phyloP scores from a whole-genome alignment of 2,329 filamentous ascomycete species.

The Lachnellula occidentalis region DNA sequence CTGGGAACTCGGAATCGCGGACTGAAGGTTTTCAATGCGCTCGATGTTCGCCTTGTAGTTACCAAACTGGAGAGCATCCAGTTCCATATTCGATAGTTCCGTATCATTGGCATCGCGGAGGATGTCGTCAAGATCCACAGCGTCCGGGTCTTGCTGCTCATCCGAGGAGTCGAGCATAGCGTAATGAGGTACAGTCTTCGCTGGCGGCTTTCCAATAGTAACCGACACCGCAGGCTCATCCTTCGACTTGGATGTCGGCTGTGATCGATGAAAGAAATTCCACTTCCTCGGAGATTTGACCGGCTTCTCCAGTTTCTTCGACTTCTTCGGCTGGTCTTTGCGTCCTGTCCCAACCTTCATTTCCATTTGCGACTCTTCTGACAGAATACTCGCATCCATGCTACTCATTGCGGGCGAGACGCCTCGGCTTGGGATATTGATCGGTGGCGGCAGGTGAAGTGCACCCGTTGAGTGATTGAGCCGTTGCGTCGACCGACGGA shows the following conservation, averaged over 20 bases:
- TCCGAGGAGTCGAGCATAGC: constrained; percentile 57
- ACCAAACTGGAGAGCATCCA: constrained; percentile 28
- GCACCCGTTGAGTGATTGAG: constrained; percentile 40
- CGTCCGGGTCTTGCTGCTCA: constrained; percentile 26
- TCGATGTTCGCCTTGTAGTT: constrained; percentile 23
- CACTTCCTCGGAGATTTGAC: constrained; percentile 51
- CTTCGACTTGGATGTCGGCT: constrained; percentile 33
- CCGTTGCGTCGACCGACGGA: constrained; percentile 50
- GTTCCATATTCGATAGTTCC: constrained; percentile 25
- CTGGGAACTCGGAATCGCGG: neutral
- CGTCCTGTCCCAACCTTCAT: constrained; percentile 33
- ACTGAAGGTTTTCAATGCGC: constrained; percentile 18
- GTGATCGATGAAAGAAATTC: constrained; percentile 57
- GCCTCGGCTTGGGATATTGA: constrained; percentile 38
- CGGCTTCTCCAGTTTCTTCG: constrained; percentile 53
- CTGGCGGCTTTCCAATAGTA: constrained; percentile 35
- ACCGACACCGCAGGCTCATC: constrained; percentile 43
- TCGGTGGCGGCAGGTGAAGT: constrained; percentile 49
- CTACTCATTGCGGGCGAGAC: constrained; percentile 49
- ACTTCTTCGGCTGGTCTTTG: constrained; percentile 19
- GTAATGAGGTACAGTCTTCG: constrained; percentile 53
- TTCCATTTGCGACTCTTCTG: constrained; percentile 46
- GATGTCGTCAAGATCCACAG: constrained; percentile 40
- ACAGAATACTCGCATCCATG: constrained; percentile 51
- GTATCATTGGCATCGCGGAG: constrained; percentile 42